Base-by-base conservation (phyloP, 2,329 filamentous ascomycete genomes). In the Ophiostoma triangulosporum region DNA sequence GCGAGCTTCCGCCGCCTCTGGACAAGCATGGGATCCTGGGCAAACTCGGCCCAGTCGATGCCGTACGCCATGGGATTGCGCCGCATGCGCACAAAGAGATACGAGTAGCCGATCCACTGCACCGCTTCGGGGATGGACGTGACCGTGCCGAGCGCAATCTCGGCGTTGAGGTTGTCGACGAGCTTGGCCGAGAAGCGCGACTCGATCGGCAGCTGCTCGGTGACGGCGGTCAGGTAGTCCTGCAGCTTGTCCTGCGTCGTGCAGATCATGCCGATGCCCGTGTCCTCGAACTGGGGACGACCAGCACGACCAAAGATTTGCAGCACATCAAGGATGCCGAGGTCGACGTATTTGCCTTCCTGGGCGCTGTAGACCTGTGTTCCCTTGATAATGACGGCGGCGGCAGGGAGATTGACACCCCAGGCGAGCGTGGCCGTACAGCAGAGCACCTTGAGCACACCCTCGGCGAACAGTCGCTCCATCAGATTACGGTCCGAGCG, bases 271-370 rank as follows among this genome's bases (percentile, higher is more conserved):
- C 94, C 94, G 60, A 97, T 95, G 73, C 93, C 93, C 33, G 86
- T 93, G 63, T 97, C 93, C 64, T 97, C 90, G 61, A 96, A 98
- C 64, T 98, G 93, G 38, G 94, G 93, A 66, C 93, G 86, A 73
- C 93, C 93, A 56, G 93, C 94, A 76, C 93, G 90, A 73, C 93
- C 93, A 64, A 98, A 98, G 56, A 98, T 98, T 65, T 98, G 93
- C 53, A 98, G 74, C 15, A 98, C 93, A 65, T 98, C 93, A 2
- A 98, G 76, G 59, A 98, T 98, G 3, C 93, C 91, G 5, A 98
- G 76, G 64, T 98, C 93, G 20, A 96, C 85, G 61, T 96, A 97
- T 68, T 95, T 95, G 68, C 93, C 93, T 51, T 95, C 91, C 65
- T 96, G 88, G 0, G 93, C 84, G 65, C 90, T 97, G 69, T 98